Evolutionary conservation across 2,329 filamentous ascomycete genomes (phyloP), one percentile per base, ranked within the genome.

Genomic region (Fusarium beomiforme): DNA sequence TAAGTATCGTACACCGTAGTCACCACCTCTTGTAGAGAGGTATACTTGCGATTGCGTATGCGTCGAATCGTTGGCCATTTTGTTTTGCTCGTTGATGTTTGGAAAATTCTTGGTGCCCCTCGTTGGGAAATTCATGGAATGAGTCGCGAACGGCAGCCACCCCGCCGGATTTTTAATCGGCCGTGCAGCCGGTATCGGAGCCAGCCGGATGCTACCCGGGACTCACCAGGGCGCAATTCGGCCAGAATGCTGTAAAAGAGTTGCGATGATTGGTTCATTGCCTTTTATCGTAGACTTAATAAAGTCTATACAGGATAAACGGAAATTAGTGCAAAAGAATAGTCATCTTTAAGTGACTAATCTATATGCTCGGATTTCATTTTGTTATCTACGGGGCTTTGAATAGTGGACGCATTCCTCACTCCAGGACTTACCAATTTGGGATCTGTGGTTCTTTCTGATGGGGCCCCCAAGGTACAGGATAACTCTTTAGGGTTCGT

Each of bases 1-100:
- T 4, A 5, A 46, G 2, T 21, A 4, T 31, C 67, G 10, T 74
- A 76, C 75, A 58, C 72, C 75, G 24, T 76, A 74, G 51, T 76
- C 75, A n/a, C 75, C 75, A 12, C 75, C 75, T 51, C 75, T 72
- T 42, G 75, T 76, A 8, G 75, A 76, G 59, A 76, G 75, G 72
- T 69, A 76, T 7, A 73, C 63, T 57, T 76, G 75, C 50, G 75
- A 76, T 69, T 75, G 67, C 16, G 59, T 75, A 68, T 75, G 74
- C 23, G 69, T 66, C 63, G 64, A 54, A 47, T 69, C 50, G 70
- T 58, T 73, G 26, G 74, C 72, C 73, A 75, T 75, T 55, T 74
- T 57, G 42, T 29, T 54, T 42, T 49, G 47, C 16, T 55, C 16
- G 66, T 62, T 64, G 63, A 64, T 69, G 58, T 34, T 47, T 50